Percentiles rank a stretch among this genome's conserved stretches.
These are phyloP conservation scores for Ogataea siamensis DNA, from an alignment of 805 yeast genomes.

Conservation along the genomic window DNA sequence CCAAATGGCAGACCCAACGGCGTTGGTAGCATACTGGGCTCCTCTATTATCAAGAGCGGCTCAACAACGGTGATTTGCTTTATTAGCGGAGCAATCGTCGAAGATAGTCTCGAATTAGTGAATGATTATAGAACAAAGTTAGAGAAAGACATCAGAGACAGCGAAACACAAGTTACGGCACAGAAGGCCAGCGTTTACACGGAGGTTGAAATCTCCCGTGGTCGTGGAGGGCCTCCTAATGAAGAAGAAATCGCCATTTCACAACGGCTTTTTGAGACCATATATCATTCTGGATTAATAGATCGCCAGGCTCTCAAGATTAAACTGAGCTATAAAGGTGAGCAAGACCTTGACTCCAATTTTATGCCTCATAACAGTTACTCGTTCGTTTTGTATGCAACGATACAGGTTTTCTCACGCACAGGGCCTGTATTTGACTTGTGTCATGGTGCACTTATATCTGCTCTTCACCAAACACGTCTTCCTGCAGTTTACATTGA, in stretches of 20 bases:
- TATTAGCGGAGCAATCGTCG: conserved; percentile 65
- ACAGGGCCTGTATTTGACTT: conserved; percentile 80
- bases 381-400: conserved; percentile 64
- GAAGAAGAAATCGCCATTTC: conserved; percentile 79
- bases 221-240: conserved; percentile 76
- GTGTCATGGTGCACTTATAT: conserved; percentile 64
- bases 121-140: conserved; percentile 42
- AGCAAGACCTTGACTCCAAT: conserved; percentile 27
- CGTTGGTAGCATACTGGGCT: conserved; percentile 49
- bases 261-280: conserved; percentile 59
- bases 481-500: conserved; percentile 71
- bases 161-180: conserved; percentile 18
- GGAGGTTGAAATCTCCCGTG: conserved; percentile 72
- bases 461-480: conserved; percentile 56
- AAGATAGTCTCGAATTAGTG: conserved; percentile 44
- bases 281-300: conserved; percentile 56
- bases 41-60: conserved; percentile 68
- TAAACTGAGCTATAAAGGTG: conserved; percentile 44
- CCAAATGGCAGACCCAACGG: conserved; percentile 18
- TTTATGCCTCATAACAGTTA: conserved; percentile 43
- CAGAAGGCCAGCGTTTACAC: conserved; percentile 57
- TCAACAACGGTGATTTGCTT: conserved; percentile 71
- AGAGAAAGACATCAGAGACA: conserved; percentile 36
- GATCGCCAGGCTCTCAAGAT: conserved; percentile 52
- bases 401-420: conserved; percentile 72